Conservation (phyloP, 805 yeast species). For the Ogataea zsoltii region DNA sequence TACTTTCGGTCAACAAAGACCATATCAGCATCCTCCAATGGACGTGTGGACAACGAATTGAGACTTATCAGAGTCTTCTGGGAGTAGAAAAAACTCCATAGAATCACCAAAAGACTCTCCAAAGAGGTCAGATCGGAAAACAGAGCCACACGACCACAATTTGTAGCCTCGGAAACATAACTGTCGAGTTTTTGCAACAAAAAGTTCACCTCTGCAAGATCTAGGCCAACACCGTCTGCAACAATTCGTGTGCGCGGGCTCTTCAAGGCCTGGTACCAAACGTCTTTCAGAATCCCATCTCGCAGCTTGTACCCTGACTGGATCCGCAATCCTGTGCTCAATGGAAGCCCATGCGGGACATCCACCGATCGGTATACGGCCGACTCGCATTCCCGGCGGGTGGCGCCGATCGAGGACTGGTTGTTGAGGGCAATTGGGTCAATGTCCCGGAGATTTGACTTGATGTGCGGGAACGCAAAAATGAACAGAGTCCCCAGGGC, state of each 20-base stretch:
- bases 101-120: constrained; percentile 24
- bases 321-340: constrained; percentile 68
- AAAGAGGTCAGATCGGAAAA: constrained; percentile 21
- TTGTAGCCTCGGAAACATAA: constrained; percentile 30
- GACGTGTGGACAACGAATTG: constrained; percentile 41
- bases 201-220: background rate
- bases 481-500: constrained; percentile 8
- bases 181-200: constrained; percentile 29
- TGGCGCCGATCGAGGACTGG: constrained; percentile 67
- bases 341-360: constrained; percentile 68
- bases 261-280: constrained; percentile 57
- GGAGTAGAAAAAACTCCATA: constrained; percentile 35
- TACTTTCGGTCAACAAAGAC: constrained; percentile 22
- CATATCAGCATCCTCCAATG: constrained; percentile 40
- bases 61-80: constrained; percentile 42
- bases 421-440: constrained; percentile 55
- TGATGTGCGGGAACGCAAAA: constrained; percentile 21
- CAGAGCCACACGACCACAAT: constrained; percentile 24
- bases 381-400: constrained; percentile 67
- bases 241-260: constrained; percentile 10
- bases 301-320: constrained; percentile 64
- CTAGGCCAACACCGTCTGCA: background rate
- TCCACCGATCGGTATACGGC: constrained; percentile 76
- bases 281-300: constrained; percentile 73
- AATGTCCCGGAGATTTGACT: constrained; percentile 50